Base-by-base conservation (phyloP, 495 filamentous ascomycete genomes). In the Xylaria scruposa region DNA sequence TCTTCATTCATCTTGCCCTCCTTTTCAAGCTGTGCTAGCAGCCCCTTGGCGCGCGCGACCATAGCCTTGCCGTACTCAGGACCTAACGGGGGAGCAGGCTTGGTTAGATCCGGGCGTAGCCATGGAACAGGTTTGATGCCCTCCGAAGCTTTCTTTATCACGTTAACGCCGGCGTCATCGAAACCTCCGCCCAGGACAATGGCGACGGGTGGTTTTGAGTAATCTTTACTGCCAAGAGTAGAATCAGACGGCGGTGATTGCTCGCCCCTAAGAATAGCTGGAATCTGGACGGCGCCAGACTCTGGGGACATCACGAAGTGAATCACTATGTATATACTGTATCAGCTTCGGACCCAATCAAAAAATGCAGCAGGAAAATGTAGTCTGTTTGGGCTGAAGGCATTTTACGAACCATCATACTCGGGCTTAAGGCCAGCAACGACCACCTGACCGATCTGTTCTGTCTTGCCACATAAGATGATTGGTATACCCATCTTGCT, bases 1-100 rank as follows among this genome's bases (percentile, higher is more conserved):
- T 80, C 77, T 47, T 76, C 72, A 15, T 72, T 69, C 72, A 80
- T 59, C 74, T 77, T 77, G 38, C 75, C 76, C 56, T 80, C 76
- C 24, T 64, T 72, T 42, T 74, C 71, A 36, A 80, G 69, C 63
- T 72, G 70, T 61, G 71, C 67, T 53, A 80, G 71, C 42, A 76
- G 72, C 17, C 54, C 75, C 73, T 77, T 80, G n/a, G 75, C 69
- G n/a, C 78, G 69, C 62, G 65, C 29, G 42, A 79, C 76, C 15
- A 79, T 62, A 19, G 70, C 70, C 53, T 80, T 76, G 26, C 73
- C 78, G 72, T 80, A 81, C 59, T 76, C 76, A 13, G 80, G 80
- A 12, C 80, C 77, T 4, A 78, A 33, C 13, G 78, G 77, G 29
- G 78, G 78, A 44, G 61, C 67, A 24, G 73, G 67, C 53, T 74